These are phyloP conservation scores for Sclerotiophoma versabilis DNA, from an alignment of 2,329 filamentous ascomycete genomes.

Conservation along the genomic window DNA sequence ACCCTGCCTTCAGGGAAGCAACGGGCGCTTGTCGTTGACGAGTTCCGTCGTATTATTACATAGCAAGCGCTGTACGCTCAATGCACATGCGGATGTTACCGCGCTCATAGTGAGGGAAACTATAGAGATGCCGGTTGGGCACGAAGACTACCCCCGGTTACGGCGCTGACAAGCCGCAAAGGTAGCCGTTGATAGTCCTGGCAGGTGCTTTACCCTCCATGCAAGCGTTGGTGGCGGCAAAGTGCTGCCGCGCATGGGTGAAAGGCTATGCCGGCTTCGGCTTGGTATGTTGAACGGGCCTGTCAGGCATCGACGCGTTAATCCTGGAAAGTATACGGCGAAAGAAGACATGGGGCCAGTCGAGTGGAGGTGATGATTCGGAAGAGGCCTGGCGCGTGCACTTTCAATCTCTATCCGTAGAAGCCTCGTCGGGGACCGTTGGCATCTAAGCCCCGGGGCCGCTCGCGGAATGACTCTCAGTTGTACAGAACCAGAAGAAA, in stretches of 20 bases:
- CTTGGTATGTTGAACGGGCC: constrained; percentile 31
- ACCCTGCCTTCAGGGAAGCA: constrained; percentile 33
- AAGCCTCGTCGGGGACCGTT: constrained; percentile 31
- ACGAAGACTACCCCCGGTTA: constrained; percentile 10
- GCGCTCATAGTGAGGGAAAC: not conserved
- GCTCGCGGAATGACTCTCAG: constrained; percentile 11
- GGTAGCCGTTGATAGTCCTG: constrained; percentile 23
- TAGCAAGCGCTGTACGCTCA: constrained; percentile 1
- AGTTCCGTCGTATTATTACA: constrained; percentile 3
- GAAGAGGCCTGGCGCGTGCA: constrained; percentile 29
- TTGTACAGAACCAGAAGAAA: constrained; percentile 16
- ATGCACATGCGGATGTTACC: constrained; percentile 18
- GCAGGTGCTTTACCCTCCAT: constrained; percentile 26
- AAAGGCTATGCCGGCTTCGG: constrained; percentile 32
- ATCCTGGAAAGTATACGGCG: constrained; percentile 27
- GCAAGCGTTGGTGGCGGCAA: constrained; percentile 42
- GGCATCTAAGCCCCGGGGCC: constrained; percentile 33
- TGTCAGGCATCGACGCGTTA: constrained; percentile 32
- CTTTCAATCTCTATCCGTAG: constrained; percentile 27
- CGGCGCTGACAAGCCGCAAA: constrained; percentile 24
- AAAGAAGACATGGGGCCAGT: constrained; percentile 25
- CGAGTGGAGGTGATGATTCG: constrained; percentile 27
- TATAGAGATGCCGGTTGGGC: constrained; percentile 13
- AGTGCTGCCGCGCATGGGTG: constrained; percentile 32
- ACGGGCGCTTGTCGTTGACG: constrained; percentile 29